phyloP scores from a whole-genome alignment of 176 grass and related monocot species.

The Oryza rufipogon region DNA sequence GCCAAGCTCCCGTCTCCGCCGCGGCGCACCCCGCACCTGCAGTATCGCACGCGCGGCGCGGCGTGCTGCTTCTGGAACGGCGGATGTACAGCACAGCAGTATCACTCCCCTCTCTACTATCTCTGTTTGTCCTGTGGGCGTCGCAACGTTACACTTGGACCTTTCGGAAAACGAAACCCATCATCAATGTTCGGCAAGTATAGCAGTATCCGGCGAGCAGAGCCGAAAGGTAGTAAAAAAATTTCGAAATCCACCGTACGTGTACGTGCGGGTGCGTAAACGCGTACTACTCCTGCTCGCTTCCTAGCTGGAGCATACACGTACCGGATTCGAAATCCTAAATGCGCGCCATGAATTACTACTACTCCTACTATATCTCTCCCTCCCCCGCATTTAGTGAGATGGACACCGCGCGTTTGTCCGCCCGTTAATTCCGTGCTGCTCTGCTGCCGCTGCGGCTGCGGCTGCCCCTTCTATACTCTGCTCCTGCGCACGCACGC shows the following conservation, averaged over 20 bases:
- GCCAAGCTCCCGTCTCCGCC: too few relatives aligned
- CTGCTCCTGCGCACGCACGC: background rate
- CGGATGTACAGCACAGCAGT: too few relatives aligned
- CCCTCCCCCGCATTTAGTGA: slow-evolving; percentile 38
- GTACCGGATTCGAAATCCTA: slow-evolving; percentile 30
- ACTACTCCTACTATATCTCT: background rate
- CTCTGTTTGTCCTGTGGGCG: background rate
- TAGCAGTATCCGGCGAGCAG: background rate
- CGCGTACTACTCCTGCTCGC: too few relatives aligned
- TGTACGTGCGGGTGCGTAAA: background rate
- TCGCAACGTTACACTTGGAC: slow-evolving; percentile 2
- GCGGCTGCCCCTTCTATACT: background rate
- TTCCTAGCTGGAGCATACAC: background rate
- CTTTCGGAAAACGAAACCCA: background rate
- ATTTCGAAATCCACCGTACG: slow-evolving; percentile 40
- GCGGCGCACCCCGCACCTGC: too few relatives aligned
- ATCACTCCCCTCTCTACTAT: too few relatives aligned
- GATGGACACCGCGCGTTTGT: slow-evolving; percentile 41
- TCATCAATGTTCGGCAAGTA: background rate
- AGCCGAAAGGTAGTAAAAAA: background rate
- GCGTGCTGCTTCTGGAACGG: background rate
- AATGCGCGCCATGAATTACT: slow-evolving; percentile 3
- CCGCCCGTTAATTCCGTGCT: slow-evolving; percentile 56
- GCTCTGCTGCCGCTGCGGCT: background rate
- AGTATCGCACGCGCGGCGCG: background rate